Conservation (phyloP, 2,329 filamentous ascomycete genomes). For the Malbranchea zuffiana region DNA sequence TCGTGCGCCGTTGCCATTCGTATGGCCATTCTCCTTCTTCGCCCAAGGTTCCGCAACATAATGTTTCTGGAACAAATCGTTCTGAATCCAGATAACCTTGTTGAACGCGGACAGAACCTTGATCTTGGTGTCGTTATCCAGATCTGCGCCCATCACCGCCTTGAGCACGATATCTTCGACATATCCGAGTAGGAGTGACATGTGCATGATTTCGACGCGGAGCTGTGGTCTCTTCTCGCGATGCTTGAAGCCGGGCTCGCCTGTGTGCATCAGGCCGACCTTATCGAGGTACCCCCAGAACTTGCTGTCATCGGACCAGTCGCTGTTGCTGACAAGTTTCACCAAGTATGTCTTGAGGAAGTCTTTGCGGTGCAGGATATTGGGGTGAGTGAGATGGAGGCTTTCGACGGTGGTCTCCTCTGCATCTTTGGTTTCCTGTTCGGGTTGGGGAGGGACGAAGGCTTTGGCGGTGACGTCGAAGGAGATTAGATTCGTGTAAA, state of each 20-base stretch:
- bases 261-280: slow-evolving; percentile 23
- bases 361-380: slow-evolving; percentile 23
- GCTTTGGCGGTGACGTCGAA: slow-evolving; percentile 24
- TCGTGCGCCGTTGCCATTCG: background rate
- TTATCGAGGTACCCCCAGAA: slow-evolving; percentile 24
- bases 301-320: slow-evolving; percentile 21
- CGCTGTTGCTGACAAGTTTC: slow-evolving; percentile 20
- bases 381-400: slow-evolving; percentile 20
- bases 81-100: slow-evolving; percentile 25
- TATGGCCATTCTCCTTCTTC: slow-evolving; percentile 4
- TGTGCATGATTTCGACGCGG: slow-evolving; percentile 22
- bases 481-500: slow-evolving; percentile 22
- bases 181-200: slow-evolving; percentile 20
- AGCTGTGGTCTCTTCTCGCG: slow-evolving; percentile 19
- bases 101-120: slow-evolving; percentile 20
- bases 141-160: slow-evolving; percentile 20
- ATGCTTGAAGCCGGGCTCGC: slow-evolving; percentile 20
- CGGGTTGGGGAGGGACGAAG: slow-evolving; percentile 20
- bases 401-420: slow-evolving; percentile 10
- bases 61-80: slow-evolving; percentile 23
- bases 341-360: slow-evolving; percentile 23
- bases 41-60: slow-evolving; percentile 15
- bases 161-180: slow-evolving; percentile 22
- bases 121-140: slow-evolving; percentile 19
- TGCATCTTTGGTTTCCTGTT: slow-evolving; percentile 10